phyloP scores from a whole-genome alignment of 2,329 filamentous ascomycete species.

The Phialophora macrospora region DNA sequence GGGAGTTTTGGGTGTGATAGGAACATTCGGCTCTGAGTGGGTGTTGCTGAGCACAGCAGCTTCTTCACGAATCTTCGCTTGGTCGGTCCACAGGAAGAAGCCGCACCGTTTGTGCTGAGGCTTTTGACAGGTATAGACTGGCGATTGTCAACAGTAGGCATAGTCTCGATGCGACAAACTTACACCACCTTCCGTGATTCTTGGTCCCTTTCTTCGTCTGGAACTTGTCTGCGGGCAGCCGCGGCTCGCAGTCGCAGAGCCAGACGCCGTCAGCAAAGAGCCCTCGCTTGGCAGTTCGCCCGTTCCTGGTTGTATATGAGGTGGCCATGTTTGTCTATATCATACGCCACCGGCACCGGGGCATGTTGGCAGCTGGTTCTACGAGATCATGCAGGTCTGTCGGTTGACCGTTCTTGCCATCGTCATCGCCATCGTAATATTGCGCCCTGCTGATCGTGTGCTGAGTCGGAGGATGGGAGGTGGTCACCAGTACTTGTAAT shows the following conservation, averaged over 20 bases:
- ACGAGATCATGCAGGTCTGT: neutral
- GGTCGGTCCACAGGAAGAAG: constrained; percentile 67
- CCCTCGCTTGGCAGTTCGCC: constrained; percentile 43
- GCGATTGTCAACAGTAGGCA: constrained; percentile 6
- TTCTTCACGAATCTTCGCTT: constrained; percentile 61
- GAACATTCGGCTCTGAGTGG: constrained; percentile 49
- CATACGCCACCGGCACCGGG: neutral
- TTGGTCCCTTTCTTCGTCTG: constrained; percentile 62
- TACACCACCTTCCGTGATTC: constrained; percentile 63
- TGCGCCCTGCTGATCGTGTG: neutral
- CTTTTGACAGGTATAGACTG: constrained; percentile 64
- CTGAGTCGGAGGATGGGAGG: neutral
- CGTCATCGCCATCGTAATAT: neutral
- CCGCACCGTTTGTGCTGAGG: constrained; percentile 55
- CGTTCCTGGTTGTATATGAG: constrained; percentile 33
- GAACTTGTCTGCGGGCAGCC: constrained; percentile 59
- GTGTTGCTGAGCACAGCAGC: constrained; percentile 56
- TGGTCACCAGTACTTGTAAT: neutral
- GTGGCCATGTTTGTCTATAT: constrained; percentile 26
- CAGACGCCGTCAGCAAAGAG: constrained; percentile 53
- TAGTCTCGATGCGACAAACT: constrained; percentile 28
- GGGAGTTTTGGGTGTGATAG: constrained; percentile 39
- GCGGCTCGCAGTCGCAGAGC: constrained; percentile 62
- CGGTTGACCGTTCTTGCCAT: neutral
- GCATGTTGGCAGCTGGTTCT: neutral